Conservation (phyloP, 139 green algal species). For the Coccomyxa sp. region DNA sequence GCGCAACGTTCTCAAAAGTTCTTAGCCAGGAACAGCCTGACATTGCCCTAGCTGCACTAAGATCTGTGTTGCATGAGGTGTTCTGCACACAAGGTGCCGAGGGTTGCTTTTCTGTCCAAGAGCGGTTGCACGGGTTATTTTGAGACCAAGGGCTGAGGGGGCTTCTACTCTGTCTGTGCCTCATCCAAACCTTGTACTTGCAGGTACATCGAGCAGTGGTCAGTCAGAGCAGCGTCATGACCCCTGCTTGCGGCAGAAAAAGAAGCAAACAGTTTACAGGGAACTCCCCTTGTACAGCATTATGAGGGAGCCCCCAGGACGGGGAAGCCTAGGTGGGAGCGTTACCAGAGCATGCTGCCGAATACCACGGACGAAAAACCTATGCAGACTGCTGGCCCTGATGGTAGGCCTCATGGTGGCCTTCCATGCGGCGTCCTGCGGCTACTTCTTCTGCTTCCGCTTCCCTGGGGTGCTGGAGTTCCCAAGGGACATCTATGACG, state of each 20-base stretch:
- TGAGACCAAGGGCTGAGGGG: no score
- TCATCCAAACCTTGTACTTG: no score
- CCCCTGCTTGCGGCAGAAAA: not conserved
- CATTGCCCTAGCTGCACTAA: no score
- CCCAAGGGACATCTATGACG: constrained; percentile 30
- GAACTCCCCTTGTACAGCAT: constrained; percentile 1
- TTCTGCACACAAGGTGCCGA: no score
- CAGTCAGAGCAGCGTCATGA: no score
- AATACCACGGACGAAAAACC: constrained; percentile 3
- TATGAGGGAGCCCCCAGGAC: not conserved
- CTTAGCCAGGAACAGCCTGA: no score
- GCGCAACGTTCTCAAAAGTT: no score
- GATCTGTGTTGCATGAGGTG: no score
- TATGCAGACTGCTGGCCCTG: constrained; percentile 31
- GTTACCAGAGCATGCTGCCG: not conserved
- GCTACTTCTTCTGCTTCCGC: constrained; percentile 53
- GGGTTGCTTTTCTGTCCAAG: no score
- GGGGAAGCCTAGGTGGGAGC: not conserved
- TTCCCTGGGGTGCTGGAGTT: constrained; percentile 22
- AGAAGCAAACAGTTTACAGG: not conserved
- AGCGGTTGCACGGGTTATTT: no score
- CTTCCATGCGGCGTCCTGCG: constrained; percentile 50
- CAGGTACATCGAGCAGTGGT: no score
- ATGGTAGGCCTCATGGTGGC: constrained; percentile 32
- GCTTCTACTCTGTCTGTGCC: no score